A percentile compares a stretch with the other conserved stretches of the same genome.
Evolutionary conservation across 768 basidiomycete genomes (phyloP).

Genomic region (Termitomyces sp.): DNA sequence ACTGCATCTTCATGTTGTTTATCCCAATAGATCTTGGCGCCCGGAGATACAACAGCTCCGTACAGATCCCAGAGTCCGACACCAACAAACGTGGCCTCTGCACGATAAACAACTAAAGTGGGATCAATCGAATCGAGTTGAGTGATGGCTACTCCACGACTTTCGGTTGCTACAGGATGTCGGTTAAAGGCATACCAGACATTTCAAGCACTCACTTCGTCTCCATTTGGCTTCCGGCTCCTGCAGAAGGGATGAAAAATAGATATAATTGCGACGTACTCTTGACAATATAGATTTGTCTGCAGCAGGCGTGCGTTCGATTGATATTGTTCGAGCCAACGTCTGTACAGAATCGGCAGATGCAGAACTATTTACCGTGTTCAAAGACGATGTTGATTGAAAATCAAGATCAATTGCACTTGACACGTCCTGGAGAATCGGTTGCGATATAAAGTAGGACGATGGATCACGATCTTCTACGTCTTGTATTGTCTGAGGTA

Average conservation of each 20-base stretch:
- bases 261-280: constrained; percentile 92
- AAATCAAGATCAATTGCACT: constrained; percentile 68
- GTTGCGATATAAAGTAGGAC: constrained; percentile 52
- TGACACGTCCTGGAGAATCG: constrained; percentile 68
- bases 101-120: constrained; percentile 91
- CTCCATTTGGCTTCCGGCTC: constrained; percentile 99
- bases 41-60: constrained; percentile 81
- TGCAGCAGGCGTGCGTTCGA: constrained; percentile 51
- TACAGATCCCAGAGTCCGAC: constrained; percentile 95
- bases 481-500: constrained; percentile 62
- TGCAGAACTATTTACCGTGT: constrained; percentile 41
- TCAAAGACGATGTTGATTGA: constrained; percentile 57
- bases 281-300: constrained; percentile 84
- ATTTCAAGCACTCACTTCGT: constrained; percentile 45
- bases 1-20: constrained; percentile 83
- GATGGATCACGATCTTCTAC: constrained; percentile 65
- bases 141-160: constrained; percentile 87
- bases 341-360: constrained; percentile 30
- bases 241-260: constrained; percentile 94
- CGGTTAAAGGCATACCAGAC: constrained; percentile 8
- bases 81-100: constrained; percentile 96
- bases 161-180: constrained; percentile 60
- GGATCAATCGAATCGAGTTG: constrained; percentile 97
- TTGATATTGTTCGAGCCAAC: constrained; percentile 27
- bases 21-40: constrained; percentile 82